These are phyloP conservation scores for Comarum palustre DNA, from an alignment of 306 rosid species.

Conservation along the genomic window DNA sequence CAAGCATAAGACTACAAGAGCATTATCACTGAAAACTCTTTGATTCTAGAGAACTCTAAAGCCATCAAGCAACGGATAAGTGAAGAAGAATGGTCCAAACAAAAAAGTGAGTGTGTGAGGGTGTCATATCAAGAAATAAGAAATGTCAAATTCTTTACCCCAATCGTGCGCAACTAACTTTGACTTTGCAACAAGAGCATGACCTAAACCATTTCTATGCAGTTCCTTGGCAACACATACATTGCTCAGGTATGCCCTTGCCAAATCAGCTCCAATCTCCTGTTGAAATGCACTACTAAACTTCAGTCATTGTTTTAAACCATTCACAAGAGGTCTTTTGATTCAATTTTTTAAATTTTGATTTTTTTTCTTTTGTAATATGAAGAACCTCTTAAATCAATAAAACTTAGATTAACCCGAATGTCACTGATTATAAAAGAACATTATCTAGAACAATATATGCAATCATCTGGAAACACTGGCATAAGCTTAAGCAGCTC, in stretches of 20 bases:
- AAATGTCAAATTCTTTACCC: constrained; percentile 51
- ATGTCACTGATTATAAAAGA: not conserved
- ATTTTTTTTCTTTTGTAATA: too few species aligned
- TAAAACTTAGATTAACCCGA: not conserved
- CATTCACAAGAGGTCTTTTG: not conserved
- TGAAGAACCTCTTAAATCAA: not conserved
- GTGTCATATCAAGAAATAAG: not conserved
- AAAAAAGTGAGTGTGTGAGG: not conserved
- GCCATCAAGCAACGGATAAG: not conserved
- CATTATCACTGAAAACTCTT: not conserved
- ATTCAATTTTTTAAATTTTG: not conserved
- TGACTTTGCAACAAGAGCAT: constrained; percentile 66
- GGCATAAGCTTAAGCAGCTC: not conserved
- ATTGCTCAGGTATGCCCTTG: constrained; percentile 92
- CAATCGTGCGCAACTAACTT: constrained; percentile 75
- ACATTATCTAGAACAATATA: not conserved
- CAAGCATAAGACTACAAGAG: not conserved
- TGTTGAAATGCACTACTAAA: constrained; percentile 31
- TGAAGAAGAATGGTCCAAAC: not conserved
- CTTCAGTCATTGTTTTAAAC: not conserved
- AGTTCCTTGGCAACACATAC: constrained; percentile 85
- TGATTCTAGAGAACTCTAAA: not conserved
- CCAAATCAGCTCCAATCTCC: constrained; percentile 63
- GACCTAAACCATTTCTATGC: constrained; percentile 79
- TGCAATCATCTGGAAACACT: not conserved